Conservation (phyloP, 305 asterid species). For the Petunia hybrid region DNA sequence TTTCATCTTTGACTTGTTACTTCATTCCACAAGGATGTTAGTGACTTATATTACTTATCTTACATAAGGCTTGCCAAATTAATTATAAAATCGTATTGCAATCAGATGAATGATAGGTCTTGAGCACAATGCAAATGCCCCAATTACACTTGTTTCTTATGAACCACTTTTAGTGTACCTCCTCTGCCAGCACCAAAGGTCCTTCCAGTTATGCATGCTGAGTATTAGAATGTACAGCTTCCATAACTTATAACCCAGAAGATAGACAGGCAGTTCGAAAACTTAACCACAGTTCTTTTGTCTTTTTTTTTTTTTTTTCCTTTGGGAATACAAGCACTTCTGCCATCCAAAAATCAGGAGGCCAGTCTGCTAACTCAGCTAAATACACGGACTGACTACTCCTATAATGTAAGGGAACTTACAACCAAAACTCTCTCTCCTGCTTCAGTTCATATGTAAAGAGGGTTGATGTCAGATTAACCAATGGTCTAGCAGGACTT, state of each 20-base stretch:
- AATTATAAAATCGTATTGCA: neutral
- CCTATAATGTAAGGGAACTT: conserved; percentile 1
- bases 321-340: neutral
- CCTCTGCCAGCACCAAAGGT: conserved; percentile 12
- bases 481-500: conserved; percentile 20
- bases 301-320: neutral
- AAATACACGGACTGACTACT: conserved; percentile 11
- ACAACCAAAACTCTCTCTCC: conserved; percentile 3
- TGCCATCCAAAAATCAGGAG: neutral
- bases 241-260: neutral
- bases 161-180: neutral
- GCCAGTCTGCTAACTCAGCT: conserved; percentile 1
- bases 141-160: conserved; percentile 3
- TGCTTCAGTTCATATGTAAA: neutral
- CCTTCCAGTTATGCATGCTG: conserved; percentile 23
- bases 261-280: neutral
- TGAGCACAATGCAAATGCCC: neutral
- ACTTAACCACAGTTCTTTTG: conserved; percentile 9
- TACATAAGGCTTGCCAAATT: conserved; percentile 14
- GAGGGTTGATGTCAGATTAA: conserved; percentile 9
- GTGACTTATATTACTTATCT: conserved; percentile 5
- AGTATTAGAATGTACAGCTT: neutral
- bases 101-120: neutral
- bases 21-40: conserved; percentile 25
- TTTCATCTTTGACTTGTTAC: conserved; percentile 21